Evolutionary conservation across 148 eudicot genomes (phyloP).

Genomic region (Amaranthus palmeri): DNA sequence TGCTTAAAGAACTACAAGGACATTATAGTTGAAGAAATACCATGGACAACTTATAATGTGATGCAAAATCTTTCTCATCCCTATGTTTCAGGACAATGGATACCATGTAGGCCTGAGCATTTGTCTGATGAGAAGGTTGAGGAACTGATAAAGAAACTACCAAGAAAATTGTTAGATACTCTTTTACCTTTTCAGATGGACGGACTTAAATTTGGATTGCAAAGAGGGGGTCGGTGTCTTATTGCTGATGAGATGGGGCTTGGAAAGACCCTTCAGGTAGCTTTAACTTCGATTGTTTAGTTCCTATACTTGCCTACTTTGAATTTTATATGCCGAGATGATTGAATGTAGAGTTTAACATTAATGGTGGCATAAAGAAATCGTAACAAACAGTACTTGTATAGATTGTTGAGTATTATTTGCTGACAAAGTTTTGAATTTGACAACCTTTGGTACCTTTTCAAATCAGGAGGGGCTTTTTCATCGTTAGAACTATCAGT

Average conservation of each 20-base stretch:
- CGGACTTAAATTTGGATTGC: slow-evolving; percentile 76
- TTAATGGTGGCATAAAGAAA: background rate
- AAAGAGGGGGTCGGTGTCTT: slow-evolving; percentile 93
- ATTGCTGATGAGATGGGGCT: slow-evolving; percentile 99
- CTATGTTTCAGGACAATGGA: slow-evolving; percentile 53
- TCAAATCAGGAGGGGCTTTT: background rate
- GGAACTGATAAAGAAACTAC: slow-evolving; percentile 60
- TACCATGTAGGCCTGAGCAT: slow-evolving; percentile 92
- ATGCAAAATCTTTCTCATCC: slow-evolving; percentile 61
- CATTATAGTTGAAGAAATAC: slow-evolving; percentile 76
- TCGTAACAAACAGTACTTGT: slow-evolving; percentile 1
- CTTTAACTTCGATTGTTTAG: background rate
- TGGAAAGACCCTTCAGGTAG: slow-evolving; percentile 97
- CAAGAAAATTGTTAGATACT: slow-evolving; percentile 47
- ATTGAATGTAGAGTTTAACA: background rate
- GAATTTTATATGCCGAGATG: background rate
- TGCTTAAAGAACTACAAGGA: slow-evolving; percentile 64
- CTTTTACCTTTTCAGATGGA: slow-evolving; percentile 85
- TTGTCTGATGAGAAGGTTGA: slow-evolving; percentile 77
- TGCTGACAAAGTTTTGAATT: background rate
- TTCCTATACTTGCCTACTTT: background rate
- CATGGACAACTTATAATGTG: slow-evolving; percentile 87
- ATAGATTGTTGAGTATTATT: no score
- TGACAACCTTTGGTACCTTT: background rate
- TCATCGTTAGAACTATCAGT: background rate